Conservation (phyloP, 2,329 filamentous ascomycete species). For the Diaporthe humulicola region DNA sequence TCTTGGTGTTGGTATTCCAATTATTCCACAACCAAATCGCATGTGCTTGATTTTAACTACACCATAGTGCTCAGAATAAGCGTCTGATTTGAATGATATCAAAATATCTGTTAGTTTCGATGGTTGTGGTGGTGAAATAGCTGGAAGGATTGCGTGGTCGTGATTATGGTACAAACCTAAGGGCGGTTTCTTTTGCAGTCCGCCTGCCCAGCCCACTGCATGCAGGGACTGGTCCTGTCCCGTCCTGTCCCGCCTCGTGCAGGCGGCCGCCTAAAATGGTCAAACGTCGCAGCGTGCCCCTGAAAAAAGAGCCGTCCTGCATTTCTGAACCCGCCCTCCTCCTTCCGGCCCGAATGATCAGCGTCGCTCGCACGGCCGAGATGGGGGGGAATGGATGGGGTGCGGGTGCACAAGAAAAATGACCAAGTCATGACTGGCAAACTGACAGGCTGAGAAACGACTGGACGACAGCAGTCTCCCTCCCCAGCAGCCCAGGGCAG, state of each 20-base stretch:
- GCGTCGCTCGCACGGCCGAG: constrained; percentile 21
- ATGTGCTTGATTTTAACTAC: too few species aligned
- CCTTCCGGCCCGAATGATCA: constrained; percentile 27
- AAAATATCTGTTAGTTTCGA: too few species aligned
- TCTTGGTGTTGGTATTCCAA: too few species aligned
- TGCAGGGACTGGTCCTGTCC: constrained; percentile 28
- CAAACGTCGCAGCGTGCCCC: constrained; percentile 30
- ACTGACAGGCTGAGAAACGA: constrained; percentile 1
- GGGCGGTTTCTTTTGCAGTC: too few species aligned
- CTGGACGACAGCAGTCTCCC: constrained; percentile 18
- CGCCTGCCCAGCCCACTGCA: constrained; percentile 19
- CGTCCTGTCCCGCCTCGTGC: constrained; percentile 3
- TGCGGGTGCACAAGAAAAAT: neutral
- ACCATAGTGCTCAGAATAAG: too few species aligned
- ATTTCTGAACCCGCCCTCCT: neutral
- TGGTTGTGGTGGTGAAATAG: too few species aligned
- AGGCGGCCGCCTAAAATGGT: constrained; percentile 24
- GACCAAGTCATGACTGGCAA: constrained; percentile 27
- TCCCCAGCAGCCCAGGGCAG: neutral
- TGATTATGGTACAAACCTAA: too few species aligned
- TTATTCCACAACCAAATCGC: too few species aligned
- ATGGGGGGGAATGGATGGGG: neutral
- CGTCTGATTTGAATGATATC: too few species aligned
- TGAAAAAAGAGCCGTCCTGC: constrained; percentile 4
- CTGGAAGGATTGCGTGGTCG: too few species aligned